phyloP scores from a whole-genome alignment of 768 basidiomycete species.

The Russula virescens region DNA sequence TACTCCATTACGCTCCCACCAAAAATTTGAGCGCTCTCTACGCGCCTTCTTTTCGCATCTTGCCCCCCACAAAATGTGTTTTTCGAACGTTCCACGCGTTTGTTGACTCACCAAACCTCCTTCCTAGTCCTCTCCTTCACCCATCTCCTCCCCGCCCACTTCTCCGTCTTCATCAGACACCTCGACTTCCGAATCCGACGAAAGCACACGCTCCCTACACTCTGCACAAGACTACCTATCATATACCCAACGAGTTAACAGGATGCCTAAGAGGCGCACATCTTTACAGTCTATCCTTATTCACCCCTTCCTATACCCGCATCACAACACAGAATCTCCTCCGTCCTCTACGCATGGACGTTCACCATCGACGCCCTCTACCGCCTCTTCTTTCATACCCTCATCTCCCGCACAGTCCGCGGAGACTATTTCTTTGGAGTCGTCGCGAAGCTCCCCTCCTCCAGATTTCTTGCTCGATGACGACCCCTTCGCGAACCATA shows the following conservation, averaged over 20 bases:
- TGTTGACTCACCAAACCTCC: constrained; percentile 1
- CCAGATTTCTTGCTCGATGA: constrained; percentile 50
- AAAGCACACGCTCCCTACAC: neutral
- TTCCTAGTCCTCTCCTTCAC: constrained; percentile 8
- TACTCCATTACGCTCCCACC: neutral
- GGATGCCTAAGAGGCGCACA: constrained; percentile 46
- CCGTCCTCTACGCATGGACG: constrained; percentile 24
- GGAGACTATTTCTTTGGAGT: constrained; percentile 6
- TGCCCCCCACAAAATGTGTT: neutral
- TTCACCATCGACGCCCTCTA: constrained; percentile 23
- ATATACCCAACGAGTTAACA: constrained; percentile 20
- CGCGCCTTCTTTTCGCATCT: constrained; percentile 1
- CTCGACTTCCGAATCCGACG: constrained; percentile 7
- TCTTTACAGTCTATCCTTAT: constrained; percentile 50
- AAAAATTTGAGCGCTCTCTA: neutral
- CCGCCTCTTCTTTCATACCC: constrained; percentile 7
- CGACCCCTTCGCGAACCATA: constrained; percentile 68
- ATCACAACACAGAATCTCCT: constrained; percentile 27
- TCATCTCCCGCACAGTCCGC: constrained; percentile 2
- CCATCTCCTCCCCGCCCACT: neutral
- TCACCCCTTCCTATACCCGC: constrained; percentile 38
- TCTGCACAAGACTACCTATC: constrained; percentile 2
- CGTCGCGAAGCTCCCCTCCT: constrained; percentile 30
- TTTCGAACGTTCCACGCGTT: neutral
- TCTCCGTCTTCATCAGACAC: constrained; percentile 1